A percentile compares a stretch with the other conserved stretches of the same genome.
These are phyloP conservation scores for Vachellia collinsii DNA, from an alignment of 306 rosid genomes.

Conservation along the genomic window DNA sequence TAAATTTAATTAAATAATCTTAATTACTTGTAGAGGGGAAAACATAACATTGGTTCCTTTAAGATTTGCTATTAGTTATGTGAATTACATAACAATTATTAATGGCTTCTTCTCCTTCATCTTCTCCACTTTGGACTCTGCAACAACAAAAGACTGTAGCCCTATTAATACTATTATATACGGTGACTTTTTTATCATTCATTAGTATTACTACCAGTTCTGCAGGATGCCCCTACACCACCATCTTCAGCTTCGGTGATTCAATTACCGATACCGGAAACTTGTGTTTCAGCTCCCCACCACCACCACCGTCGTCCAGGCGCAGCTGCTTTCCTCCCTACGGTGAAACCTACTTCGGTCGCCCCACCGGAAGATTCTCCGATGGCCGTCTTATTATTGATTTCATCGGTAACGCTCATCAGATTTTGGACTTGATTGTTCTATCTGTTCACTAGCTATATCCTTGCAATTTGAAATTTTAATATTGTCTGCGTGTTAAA, in stretches of 20 bases:
- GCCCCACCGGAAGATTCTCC: neutral
- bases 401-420: neutral
- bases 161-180: neutral
- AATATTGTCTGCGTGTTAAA: too few relatives aligned
- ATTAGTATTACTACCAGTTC: neutral
- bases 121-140: neutral
- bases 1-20: too few relatives aligned
- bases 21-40: too few relatives aligned
- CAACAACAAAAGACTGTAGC: neutral
- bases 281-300: neutral
- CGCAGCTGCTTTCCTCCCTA: neutral
- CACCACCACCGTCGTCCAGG: neutral
- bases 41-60: too few relatives aligned
- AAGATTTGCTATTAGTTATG: too few relatives aligned
- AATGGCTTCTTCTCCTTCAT: neutral
- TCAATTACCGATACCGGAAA: neutral
- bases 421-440: neutral
- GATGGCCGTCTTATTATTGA: conserved; percentile 1
- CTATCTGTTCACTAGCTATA: too few relatives aligned
- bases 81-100: too few relatives aligned
- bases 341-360: neutral
- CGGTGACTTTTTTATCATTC: neutral
- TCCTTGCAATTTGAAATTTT: too few relatives aligned
- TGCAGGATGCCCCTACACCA: neutral
- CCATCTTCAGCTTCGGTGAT: conserved; percentile 11